A percentile compares a stretch with the other conserved stretches of the same genome.
Evolutionary conservation across 176 grass and related monocot genomes (phyloP).

Genomic region (Urochloa ruziziensis): DNA sequence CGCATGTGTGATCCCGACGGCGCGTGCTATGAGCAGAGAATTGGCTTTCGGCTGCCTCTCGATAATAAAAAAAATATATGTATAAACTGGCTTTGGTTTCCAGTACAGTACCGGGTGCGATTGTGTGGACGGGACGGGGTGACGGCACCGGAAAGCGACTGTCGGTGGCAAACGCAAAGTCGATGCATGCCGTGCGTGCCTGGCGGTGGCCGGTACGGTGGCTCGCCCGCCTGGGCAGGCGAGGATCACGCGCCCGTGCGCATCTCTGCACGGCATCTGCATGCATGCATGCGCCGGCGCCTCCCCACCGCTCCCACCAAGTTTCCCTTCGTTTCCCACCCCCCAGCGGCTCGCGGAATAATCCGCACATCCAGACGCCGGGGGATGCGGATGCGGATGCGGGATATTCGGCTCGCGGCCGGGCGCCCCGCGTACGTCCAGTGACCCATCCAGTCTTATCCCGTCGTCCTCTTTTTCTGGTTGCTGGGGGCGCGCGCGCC

Average conservation of each 20-base stretch:
- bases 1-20: background rate
- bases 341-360: too few relatives aligned
- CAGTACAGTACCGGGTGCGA: background rate
- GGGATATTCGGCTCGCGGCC: background rate
- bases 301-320: background rate
- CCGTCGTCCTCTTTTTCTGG: too few relatives aligned
- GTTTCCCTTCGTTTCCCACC: too few relatives aligned
- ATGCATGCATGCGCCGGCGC: background rate
- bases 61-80: too few relatives aligned
- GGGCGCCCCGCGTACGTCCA: too few relatives aligned
- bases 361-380: constrained; percentile 6
- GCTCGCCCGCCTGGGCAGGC: background rate
- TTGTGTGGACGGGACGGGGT: background rate
- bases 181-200: too few relatives aligned
- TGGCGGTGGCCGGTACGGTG: too few relatives aligned
- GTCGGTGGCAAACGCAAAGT: background rate
- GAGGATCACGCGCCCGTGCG: background rate
- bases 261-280: background rate
- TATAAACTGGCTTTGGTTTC: too few relatives aligned
- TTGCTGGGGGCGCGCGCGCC: too few relatives aligned
- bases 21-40: background rate
- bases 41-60: background rate
- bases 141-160: background rate
- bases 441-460: too few relatives aligned
- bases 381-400: background rate